A percentile compares a stretch with the other conserved stretches of the same genome.
phyloP scores from a whole-genome alignment of 768 basidiomycete genomes.

The Boletus coccyginus region DNA sequence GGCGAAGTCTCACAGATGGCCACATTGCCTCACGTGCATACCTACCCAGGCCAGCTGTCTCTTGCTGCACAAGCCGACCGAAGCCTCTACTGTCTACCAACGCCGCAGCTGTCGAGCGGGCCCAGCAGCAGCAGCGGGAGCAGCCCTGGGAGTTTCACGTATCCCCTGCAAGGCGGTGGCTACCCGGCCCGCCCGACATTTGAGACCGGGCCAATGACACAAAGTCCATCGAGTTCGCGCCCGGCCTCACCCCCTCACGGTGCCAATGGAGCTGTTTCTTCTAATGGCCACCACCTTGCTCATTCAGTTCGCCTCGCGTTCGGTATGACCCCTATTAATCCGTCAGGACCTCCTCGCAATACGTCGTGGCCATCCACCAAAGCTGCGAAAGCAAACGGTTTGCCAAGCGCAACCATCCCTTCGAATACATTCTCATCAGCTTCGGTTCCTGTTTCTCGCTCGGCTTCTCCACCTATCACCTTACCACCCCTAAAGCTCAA shows the following conservation, averaged over 20 bases:
- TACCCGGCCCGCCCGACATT: slow-evolving; percentile 20
- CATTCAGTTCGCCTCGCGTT: slow-evolving; percentile 86
- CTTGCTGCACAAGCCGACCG: slow-evolving; percentile 26
- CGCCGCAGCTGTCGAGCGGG: slow-evolving; percentile 63
- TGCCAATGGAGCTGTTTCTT: slow-evolving; percentile 20
- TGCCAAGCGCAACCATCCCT: slow-evolving; percentile 3
- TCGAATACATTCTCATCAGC: slow-evolving; percentile 15
- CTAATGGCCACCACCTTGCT: slow-evolving; percentile 64
- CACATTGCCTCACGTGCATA: slow-evolving; percentile 30
- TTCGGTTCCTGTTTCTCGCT: slow-evolving; percentile 54
- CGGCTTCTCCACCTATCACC: slow-evolving; percentile 69
- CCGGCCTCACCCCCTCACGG: slow-evolving; percentile 57
- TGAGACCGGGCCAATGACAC: slow-evolving; percentile 30
- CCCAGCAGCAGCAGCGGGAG: slow-evolving; percentile 59
- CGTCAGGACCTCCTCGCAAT: slow-evolving; percentile 33
- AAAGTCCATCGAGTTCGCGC: slow-evolving; percentile 54
- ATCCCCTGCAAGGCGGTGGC: slow-evolving; percentile 31
- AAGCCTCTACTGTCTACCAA: slow-evolving; percentile 39
- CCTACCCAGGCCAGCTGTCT: slow-evolving; percentile 33
- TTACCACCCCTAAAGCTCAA: slow-evolving; percentile 63
- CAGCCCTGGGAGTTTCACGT: slow-evolving; percentile 53
- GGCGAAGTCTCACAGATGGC: slow-evolving; percentile 30
- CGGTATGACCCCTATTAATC: slow-evolving; percentile 83
- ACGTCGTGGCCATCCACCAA: slow-evolving; percentile 37
- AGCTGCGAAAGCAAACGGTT: slow-evolving; percentile 8